These are phyloP conservation scores for Pythium insidiosum DNA, from an alignment of 352 stramenopile species.

Conservation along the genomic window DNA sequence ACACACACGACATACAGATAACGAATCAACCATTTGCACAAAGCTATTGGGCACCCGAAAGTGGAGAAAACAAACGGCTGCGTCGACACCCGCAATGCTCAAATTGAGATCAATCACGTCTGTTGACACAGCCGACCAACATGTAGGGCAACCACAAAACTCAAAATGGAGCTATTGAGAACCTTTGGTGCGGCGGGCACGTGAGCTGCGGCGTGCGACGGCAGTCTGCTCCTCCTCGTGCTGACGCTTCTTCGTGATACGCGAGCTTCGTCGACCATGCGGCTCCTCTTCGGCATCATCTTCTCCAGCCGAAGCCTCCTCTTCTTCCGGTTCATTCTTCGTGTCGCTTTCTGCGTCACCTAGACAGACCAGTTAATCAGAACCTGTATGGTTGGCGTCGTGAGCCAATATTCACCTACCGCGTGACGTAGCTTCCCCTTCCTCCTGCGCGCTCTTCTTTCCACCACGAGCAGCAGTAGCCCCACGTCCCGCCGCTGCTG, in stretches of 20 bases:
- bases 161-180: conserved; percentile 18
- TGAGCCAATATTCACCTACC: too few species aligned
- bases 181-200: conserved; percentile 18
- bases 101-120: neutral
- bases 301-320: conserved; percentile 7
- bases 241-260: conserved; percentile 13
- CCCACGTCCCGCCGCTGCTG: too few species aligned
- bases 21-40: conserved; percentile 6
- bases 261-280: conserved; percentile 12
- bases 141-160: too few species aligned
- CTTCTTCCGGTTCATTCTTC: conserved; percentile 13
- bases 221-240: conserved; percentile 2
- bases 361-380: too few species aligned
- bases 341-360: conserved; percentile 8
- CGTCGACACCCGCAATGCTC: neutral
- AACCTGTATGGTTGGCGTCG: too few species aligned
- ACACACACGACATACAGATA: conserved; percentile 11
- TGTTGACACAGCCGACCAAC: too few species aligned
- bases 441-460: too few species aligned
- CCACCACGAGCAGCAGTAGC: too few species aligned
- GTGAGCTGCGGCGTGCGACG: conserved; percentile 8
- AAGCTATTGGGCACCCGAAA: too few species aligned
- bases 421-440: too few species aligned
- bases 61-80: too few species aligned
- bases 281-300: conserved; percentile 8